These are phyloP conservation scores for Elsinoe ampelina DNA, from an alignment of 2,329 filamentous ascomycete genomes.

Conservation along the genomic window DNA sequence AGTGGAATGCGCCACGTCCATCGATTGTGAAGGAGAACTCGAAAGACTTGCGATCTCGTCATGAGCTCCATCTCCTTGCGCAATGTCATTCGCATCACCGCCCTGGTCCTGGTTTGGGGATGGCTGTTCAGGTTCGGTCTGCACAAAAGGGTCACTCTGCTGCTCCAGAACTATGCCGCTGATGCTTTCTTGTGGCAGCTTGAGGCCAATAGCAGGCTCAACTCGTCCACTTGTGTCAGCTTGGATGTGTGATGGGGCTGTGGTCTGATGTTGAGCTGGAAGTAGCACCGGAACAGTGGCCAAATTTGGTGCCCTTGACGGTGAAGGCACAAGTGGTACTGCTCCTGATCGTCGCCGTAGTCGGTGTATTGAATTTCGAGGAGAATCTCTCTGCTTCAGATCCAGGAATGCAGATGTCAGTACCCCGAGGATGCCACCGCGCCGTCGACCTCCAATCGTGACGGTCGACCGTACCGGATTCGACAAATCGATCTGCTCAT, in stretches of 20 bases:
- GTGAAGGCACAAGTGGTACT: neutral
- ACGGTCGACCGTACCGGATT: conserved; percentile 37
- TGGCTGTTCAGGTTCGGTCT: neutral
- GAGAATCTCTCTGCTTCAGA: conserved; percentile 11
- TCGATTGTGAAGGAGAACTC: neutral
- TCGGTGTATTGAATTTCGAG: neutral
- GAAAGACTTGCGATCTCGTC: neutral
- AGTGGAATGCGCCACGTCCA: neutral
- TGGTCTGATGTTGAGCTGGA: neutral
- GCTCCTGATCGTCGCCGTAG: conserved; percentile 2
- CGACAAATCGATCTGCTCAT: conserved; percentile 57
- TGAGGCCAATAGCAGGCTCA: neutral
- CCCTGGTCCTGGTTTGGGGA: neutral
- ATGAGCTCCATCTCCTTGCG: neutral
- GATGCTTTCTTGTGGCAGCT: neutral
- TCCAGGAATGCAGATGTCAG: conserved; percentile 51
- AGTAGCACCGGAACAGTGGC: neutral
- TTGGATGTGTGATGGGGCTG: neutral
- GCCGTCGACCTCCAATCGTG: conserved; percentile 51
- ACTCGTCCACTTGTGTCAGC: neutral
- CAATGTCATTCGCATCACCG: too few species aligned
- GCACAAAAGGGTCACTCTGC: neutral
- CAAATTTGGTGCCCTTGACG: neutral
- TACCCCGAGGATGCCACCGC: conserved; percentile 61
- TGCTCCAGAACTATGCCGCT: neutral